A percentile compares a stretch with the other conserved stretches of the same genome.
Evolutionary conservation across 306 rosid species (phyloP).

Genomic region (Cucumis sativus): DNA sequence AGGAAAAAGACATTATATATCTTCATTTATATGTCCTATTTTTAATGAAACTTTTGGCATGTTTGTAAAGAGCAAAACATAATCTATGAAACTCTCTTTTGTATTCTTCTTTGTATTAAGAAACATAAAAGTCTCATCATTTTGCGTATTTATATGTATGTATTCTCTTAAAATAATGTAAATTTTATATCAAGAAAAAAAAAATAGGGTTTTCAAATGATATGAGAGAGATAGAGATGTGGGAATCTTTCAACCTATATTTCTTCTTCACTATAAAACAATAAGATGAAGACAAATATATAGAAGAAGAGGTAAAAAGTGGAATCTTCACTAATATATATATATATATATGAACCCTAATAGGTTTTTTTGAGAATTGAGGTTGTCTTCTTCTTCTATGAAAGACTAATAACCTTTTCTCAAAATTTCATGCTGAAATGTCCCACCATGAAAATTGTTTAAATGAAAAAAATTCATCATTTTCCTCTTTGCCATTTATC

Average conservation of each 20-base stretch:
- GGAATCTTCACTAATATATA: conserved; percentile 28
- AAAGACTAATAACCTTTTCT: not conserved
- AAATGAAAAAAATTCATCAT: not conserved
- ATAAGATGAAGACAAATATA: conserved; percentile 30
- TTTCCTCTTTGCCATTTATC: not conserved
- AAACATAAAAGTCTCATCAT: not conserved
- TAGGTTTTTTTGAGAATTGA: conserved; percentile 16
- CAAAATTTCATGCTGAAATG: not conserved
- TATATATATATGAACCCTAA: not conserved
- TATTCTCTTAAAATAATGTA: not conserved
- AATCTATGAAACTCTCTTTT: not conserved
- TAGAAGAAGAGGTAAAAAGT: not conserved
- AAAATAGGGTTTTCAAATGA: conserved; percentile 13
- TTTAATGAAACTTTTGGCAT: not conserved
- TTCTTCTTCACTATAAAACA: conserved; percentile 22
- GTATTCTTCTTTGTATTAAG: not conserved
- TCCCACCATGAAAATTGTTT: not conserved
- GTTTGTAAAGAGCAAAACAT: conserved; percentile 1
- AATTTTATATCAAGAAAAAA: not conserved
- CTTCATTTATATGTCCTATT: not conserved
- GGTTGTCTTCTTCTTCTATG: not conserved
- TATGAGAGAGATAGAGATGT: conserved; percentile 11
- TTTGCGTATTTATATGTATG: not conserved
- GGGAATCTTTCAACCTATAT: conserved; percentile 26
- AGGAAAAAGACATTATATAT: not conserved